A percentile compares a stretch with the other conserved stretches of the same genome.
phyloP scores from a whole-genome alignment of 148 eudicot genomes.

The Suaeda aralocaspica region DNA sequence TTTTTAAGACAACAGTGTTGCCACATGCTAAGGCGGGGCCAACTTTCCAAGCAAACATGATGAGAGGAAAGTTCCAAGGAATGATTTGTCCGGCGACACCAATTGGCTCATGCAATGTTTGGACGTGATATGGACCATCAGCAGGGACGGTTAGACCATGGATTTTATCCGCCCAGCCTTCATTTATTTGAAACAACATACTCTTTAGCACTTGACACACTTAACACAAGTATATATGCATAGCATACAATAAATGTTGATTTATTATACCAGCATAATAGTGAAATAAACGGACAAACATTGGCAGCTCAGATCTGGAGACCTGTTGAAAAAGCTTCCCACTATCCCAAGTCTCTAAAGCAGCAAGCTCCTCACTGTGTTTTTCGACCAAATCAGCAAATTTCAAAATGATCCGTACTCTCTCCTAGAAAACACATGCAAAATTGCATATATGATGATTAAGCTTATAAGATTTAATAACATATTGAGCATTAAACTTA shows the following conservation, averaged over 20 bases:
- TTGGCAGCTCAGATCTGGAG: conserved; percentile 37
- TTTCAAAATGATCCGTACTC: conserved; percentile 43
- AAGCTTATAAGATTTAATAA: background rate
- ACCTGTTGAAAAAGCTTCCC: conserved; percentile 58
- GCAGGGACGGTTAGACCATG: conserved; percentile 72
- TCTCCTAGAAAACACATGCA: conserved; percentile 35
- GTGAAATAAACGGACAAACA: conserved; percentile 49
- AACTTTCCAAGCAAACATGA: conserved; percentile 73
- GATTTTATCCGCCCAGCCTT: conserved; percentile 85
- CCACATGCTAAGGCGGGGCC: conserved; percentile 74
- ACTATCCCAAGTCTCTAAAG: conserved; percentile 58
- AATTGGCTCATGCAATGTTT: conserved; percentile 66
- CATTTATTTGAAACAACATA: conserved; percentile 3
- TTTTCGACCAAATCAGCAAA: conserved; percentile 65
- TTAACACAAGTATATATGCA: background rate
- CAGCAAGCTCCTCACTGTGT: conserved; percentile 53
- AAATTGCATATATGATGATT: background rate
- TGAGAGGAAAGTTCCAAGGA: conserved; percentile 80
- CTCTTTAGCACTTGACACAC: background rate
- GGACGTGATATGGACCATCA: conserved; percentile 71
- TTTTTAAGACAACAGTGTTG: conserved; percentile 60
- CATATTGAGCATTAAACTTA: background rate
- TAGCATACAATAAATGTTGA: background rate
- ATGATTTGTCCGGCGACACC: conserved; percentile 81
- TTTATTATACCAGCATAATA: conserved; percentile 56